These are phyloP conservation scores for Pythium scleroteichum DNA, from an alignment of 352 stramenopile species.

Conservation along the genomic window DNA sequence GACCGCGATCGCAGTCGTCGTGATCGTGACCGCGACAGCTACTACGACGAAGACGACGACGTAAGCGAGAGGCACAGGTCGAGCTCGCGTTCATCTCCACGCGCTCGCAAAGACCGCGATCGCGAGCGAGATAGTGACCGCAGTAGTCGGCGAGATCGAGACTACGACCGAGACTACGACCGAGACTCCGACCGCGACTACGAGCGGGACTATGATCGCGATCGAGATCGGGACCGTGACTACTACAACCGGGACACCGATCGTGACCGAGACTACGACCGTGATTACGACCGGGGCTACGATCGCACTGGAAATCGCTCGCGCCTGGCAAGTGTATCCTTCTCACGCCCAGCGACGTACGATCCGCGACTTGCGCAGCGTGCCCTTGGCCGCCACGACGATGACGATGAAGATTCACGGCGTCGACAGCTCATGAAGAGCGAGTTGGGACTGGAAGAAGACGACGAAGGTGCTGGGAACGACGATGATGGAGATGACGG, in stretches of 20 bases:
- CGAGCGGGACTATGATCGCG: constrained; percentile 30
- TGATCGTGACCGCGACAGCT: constrained; percentile 23
- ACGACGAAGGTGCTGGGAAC: constrained; percentile 36
- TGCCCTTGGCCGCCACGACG: constrained; percentile 42
- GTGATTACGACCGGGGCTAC: constrained; percentile 28
- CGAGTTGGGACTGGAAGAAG: constrained; percentile 77
- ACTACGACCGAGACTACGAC: constrained; percentile 39
- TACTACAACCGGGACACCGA: constrained; percentile 35
- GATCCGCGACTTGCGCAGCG: constrained; percentile 70
- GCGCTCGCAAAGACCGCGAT: constrained; percentile 33
- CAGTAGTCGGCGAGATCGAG: constrained; percentile 32
- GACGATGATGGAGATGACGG: constrained; percentile 45
- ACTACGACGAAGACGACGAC: constrained; percentile 21
- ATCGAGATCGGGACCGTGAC: constrained; percentile 29
- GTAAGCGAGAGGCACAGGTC: constrained; percentile 5
- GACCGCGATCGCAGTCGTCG: constrained; percentile 23
- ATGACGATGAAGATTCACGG: constrained; percentile 46
- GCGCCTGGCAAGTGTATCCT: constrained; percentile 39
- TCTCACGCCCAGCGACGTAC: constrained; percentile 84
- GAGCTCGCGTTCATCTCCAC: constrained; percentile 10
- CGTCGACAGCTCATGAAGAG: constrained; percentile 73
- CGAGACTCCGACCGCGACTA: constrained; percentile 33
- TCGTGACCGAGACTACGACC: constrained; percentile 30
- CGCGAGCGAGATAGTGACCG: constrained; percentile 38
- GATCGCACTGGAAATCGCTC: constrained; percentile 7